These are phyloP conservation scores for Monilinia vaccinii-corymbosi DNA, from an alignment of 2,329 filamentous ascomycete species.

Conservation along the genomic window DNA sequence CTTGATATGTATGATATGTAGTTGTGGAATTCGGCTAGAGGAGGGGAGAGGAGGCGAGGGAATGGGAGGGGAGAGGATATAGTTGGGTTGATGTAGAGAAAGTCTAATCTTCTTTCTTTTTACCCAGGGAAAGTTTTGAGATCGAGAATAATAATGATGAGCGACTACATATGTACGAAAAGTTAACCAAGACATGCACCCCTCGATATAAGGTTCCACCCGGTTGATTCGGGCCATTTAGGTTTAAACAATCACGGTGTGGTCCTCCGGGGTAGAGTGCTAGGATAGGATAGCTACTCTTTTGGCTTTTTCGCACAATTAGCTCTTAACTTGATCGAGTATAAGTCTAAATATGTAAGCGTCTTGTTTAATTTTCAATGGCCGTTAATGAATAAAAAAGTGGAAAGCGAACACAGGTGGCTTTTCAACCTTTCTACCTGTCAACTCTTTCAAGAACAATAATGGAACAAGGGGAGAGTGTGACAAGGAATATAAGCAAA, in stretches of 20 bases:
- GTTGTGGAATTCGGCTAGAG: not conserved
- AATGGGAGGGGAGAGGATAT: not conserved
- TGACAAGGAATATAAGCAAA: not conserved
- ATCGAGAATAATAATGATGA: slow-evolving; percentile 13
- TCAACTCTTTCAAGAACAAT: not conserved
- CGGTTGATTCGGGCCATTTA: slow-evolving; percentile 19
- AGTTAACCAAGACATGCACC: slow-evolving; percentile 13
- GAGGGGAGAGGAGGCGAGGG: not conserved
- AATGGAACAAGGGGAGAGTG: not conserved
- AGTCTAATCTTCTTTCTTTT: not conserved
- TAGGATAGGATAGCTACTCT: not conserved
- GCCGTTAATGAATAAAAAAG: slow-evolving; percentile 2
- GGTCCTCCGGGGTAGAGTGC: slow-evolving; percentile 13
- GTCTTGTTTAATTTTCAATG: not conserved
- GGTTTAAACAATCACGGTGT: slow-evolving; percentile 7
- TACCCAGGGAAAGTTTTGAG: not conserved
- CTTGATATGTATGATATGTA: not conserved
- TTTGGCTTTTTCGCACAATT: not conserved
- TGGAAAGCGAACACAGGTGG: not conserved
- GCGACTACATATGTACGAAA: slow-evolving; percentile 22
- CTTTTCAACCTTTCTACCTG: not conserved
- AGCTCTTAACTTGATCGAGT: slow-evolving; percentile 4
- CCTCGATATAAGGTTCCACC: slow-evolving; percentile 23
- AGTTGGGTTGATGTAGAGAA: slow-evolving; percentile 10
- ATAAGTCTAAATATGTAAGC: not conserved